phyloP scores from a whole-genome alignment of 2,329 filamentous ascomycete genomes.

The Pseudogymnoascus sp. region DNA sequence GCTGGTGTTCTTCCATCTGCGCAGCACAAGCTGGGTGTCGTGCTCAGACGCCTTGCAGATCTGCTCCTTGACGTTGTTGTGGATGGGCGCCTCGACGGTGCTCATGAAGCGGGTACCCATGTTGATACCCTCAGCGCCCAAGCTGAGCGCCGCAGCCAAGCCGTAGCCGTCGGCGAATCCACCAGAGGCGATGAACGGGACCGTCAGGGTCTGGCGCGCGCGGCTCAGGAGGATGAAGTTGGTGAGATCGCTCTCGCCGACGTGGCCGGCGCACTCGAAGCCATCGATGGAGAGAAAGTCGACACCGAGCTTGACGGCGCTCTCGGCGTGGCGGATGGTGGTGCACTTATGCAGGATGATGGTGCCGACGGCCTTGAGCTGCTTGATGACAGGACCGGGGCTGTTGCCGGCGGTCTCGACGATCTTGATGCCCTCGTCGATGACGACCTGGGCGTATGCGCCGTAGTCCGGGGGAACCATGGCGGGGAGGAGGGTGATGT shows the following conservation, averaged over 20 bases:
- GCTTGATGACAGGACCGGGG: conserved; percentile 81
- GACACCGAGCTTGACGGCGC: conserved; percentile 86
- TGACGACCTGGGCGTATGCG: conserved; percentile 84
- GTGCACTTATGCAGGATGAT: conserved; percentile 96
- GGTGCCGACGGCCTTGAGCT: conserved; percentile 72
- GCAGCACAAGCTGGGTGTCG: conserved; percentile 80
- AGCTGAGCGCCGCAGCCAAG: conserved; percentile 78
- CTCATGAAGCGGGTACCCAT: conserved; percentile 99
- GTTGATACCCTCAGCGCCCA: conserved; percentile 92
- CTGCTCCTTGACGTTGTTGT: conserved; percentile 85
- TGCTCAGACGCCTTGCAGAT: conserved; percentile 86
- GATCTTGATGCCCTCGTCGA: conserved; percentile 85
- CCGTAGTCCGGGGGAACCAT: conserved; percentile 86
- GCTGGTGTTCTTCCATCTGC: conserved; percentile 89
- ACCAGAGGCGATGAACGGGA: conserved; percentile 92
- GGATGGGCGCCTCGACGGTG: conserved; percentile 87
- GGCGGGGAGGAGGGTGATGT: conserved; percentile 86
- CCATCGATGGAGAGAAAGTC: conserved; percentile 97
- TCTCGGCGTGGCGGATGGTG: conserved; percentile 85
- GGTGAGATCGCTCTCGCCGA: conserved; percentile 80
- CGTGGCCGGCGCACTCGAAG: conserved; percentile 90
- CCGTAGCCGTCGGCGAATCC: conserved; percentile 94
- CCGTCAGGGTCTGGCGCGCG: conserved; percentile 72
- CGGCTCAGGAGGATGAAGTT: conserved; percentile 83
- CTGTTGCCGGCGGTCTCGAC: conserved; percentile 91